phyloP scores from a whole-genome alignment of 2,329 filamentous ascomycete species.

The Arthrobotrys conoides region DNA sequence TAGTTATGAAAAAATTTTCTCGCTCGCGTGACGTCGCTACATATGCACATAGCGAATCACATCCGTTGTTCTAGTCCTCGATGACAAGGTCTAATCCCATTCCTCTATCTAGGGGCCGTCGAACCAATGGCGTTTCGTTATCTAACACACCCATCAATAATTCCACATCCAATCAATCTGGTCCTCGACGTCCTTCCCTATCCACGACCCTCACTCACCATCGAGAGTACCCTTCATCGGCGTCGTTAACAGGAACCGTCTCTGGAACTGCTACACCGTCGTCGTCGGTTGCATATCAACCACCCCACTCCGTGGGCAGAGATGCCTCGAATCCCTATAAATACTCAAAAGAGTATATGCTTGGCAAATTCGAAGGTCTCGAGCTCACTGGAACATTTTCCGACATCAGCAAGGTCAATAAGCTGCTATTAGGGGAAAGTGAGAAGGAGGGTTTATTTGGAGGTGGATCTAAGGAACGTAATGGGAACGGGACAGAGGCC shows the following conservation, averaged over 20 bases:
- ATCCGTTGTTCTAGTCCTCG: neutral
- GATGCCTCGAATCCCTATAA: conserved; percentile 60
- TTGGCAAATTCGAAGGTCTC: conserved; percentile 63
- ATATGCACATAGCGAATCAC: conserved; percentile 13
- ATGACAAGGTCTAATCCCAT: conserved; percentile 33
- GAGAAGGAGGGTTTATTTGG: conserved; percentile 72
- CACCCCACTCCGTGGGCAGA: conserved; percentile 61
- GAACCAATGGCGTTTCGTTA: conserved; percentile 54
- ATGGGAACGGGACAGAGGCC: conserved; percentile 51
- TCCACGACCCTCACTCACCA: conserved; percentile 65
- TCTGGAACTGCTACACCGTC: conserved; percentile 62
- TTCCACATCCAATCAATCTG: conserved; percentile 59
- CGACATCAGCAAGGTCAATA: conserved; percentile 37
- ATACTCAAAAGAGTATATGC: conserved; percentile 64
- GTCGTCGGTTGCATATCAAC: conserved; percentile 63
- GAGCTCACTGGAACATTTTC: conserved; percentile 49
- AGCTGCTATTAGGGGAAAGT: conserved; percentile 88
- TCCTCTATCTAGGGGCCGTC: conserved; percentile 47
- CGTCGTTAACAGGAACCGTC: conserved; percentile 10
- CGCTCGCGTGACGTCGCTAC: conserved; percentile 20
- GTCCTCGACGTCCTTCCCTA: conserved; percentile 64
- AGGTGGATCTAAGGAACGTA: conserved; percentile 52
- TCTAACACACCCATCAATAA: conserved; percentile 51
- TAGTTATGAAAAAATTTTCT: neutral
- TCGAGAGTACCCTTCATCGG: conserved; percentile 61